A percentile compares a stretch with the other conserved stretches of the same genome.
phyloP scores from a whole-genome alignment of 2,329 filamentous ascomycete species.

The Microsporum audouinii region DNA sequence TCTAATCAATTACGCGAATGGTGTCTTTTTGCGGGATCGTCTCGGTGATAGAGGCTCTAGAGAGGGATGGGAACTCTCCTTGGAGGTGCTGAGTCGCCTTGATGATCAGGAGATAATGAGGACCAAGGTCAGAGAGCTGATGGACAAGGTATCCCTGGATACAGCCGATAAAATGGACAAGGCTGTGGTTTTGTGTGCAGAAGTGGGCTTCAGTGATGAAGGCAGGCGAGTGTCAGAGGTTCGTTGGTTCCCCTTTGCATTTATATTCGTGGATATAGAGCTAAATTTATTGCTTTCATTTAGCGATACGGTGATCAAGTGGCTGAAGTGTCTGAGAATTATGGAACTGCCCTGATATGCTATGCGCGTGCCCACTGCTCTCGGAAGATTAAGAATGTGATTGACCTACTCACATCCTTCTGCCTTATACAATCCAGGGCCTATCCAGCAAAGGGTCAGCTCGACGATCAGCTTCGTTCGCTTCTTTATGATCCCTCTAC shows the following conservation, averaged over 20 bases:
- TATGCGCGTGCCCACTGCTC: constrained; percentile 74
- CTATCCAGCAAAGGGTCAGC: constrained; percentile 58
- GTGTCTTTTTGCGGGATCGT: constrained; percentile 36
- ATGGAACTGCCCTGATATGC: constrained; percentile 79
- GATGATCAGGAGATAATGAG: constrained; percentile 61
- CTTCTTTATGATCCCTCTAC: constrained; percentile 61
- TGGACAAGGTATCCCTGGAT: constrained; percentile 60
- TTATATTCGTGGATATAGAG: constrained; percentile 6
- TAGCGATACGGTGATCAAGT: constrained; percentile 76
- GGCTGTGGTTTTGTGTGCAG: constrained; percentile 64
- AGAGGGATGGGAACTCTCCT: constrained; percentile 82
- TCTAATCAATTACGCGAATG: constrained; percentile 62
- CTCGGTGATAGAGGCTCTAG: constrained; percentile 31
- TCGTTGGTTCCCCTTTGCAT: constrained; percentile 25
- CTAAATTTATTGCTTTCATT: constrained; percentile 5
- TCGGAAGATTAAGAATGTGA: constrained; percentile 69
- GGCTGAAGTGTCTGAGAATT: constrained; percentile 59
- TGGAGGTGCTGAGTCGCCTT: constrained; percentile 70
- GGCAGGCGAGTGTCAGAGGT: constrained; percentile 76
- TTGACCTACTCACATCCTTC: constrained; percentile 77
- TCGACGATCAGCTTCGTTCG: constrained; percentile 60
- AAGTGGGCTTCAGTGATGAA: constrained; percentile 65
- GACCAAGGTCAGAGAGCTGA: constrained; percentile 60
- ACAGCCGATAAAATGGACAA: constrained; percentile 66
- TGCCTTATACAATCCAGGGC: constrained; percentile 75